Base-by-base conservation (phyloP, 164 flowering plant species). In the Warburgia ugandensis region DNA sequence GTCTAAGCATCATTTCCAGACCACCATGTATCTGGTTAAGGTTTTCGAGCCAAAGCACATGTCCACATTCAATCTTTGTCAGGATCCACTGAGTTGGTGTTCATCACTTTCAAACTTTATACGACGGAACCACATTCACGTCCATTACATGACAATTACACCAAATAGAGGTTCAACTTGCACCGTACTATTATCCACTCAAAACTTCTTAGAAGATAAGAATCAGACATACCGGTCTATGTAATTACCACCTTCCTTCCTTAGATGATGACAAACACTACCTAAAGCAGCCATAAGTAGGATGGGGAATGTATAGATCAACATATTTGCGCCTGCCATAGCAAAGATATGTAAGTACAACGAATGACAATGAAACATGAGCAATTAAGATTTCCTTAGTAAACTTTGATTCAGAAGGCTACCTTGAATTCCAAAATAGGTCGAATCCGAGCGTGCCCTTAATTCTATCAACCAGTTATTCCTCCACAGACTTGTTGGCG, bases 401-500 rank as follows among this genome's bases (percentile, higher is more conserved):
- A 14, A 11, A 19, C 19, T 3, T 9, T 6, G 4, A 48, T 29
- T 30, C 21, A 17, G 37, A 30, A 1, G 5, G 4, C 5, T 29
- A 74, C 97, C 95, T 81, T 76, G 77, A 1, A 19, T 6, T 2
- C 90, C 90, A n/a, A 81, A 75, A 52, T 68, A 83, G 0, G 79
- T 77, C 0, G 92, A 64, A 3, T 36, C 59, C 25, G 71, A 25
- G n/a, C 56, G 55, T 0, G 60, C 54, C 27, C 64, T 47, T 42
- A 89, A 40, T 5, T n/a, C 13, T 6, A 64, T 62, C 41, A 20
- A 1, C 92, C 89, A 85, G 5, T 10, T 63, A 2, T 31, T 25
- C 25, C 17, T 48, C 54, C 65, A 83, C 0, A 68, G 56, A n/a
- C 44, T 60, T 6, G 92, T 81, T 9, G 94, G 86, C 61, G 48